Evolutionary conservation across 2,329 filamentous ascomycete species (phyloP), one percentile per base, ranked within the genome.

Genomic region (Pyricularia grisea): DNA sequence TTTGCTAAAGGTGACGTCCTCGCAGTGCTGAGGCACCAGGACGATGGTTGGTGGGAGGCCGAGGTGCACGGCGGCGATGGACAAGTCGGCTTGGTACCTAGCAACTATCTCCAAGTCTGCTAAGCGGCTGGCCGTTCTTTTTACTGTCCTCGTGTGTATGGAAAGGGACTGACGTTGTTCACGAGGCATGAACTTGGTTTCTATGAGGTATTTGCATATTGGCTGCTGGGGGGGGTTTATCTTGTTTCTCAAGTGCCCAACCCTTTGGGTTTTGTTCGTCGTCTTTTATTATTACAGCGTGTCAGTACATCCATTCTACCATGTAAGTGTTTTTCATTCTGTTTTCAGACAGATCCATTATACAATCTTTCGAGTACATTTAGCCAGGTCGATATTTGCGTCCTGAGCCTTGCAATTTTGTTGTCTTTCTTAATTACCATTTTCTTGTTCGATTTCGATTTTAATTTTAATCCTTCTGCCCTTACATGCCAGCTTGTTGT

Each of bases 31-130:
- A 87, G 94, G 70, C 88, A 97, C 75, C 95, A 99, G 80, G 95
- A 99, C 77, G 95, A 99, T 76, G 95, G 95, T 25, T 99, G 95
- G 95, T 99, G 96, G 95, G 95, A 99, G 81, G 96, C 96, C 14
- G 94, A 97, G 78, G 88, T 97, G 60, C 92, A 94, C 65, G 89
- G 90, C 28, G 84, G 85, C 72, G 86, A 84, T 71, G 87, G 85
- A 67, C 83, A 80, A 67, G 77, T 84, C 70, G 88, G 88, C 71
- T 81, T 90, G 75, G 88, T 90, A 72, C 88, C 88, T 72, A 90
- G 88, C 78, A 90, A 90, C 76, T 90, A 90, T 74, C 81, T 90
- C 70, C 85, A 88, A 77, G 79, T 83, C 64, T 83, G 82, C 71
- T 85, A 75, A 76, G 65, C 55, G 20, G 23, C 33, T 30, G 28